Evolutionary conservation across 345 rosid genomes (phyloP).

Genomic region (Populus deltoides): DNA sequence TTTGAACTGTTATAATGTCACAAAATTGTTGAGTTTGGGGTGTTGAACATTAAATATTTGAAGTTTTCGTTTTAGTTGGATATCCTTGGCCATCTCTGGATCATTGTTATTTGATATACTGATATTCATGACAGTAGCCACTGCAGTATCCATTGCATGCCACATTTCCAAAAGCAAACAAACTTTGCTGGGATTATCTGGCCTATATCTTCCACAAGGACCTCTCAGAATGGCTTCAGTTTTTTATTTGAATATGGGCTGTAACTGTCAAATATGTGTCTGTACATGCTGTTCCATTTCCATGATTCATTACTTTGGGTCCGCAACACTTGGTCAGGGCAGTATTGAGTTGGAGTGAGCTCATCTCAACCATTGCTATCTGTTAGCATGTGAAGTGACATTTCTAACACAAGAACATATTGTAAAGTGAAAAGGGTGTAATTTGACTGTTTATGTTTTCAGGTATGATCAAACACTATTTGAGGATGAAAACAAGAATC

Average conservation of each 20-base stretch:
- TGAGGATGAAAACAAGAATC: constrained; percentile 84
- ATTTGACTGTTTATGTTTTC: constrained; percentile 13
- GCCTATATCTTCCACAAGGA: neutral
- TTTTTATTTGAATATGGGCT: neutral
- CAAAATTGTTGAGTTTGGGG: neutral
- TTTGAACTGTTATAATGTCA: neutral
- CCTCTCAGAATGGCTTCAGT: neutral
- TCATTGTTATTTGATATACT: too few relatives aligned
- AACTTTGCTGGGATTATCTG: neutral
- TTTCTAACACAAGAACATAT: neutral
- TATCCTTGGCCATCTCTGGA: neutral
- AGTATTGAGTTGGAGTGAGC: neutral
- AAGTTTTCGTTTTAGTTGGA: neutral
- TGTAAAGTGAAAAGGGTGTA: neutral
- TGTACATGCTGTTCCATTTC: neutral
- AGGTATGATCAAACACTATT: constrained; percentile 96
- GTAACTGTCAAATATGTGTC: neutral
- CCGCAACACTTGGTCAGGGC: neutral
- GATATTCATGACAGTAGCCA: neutral
- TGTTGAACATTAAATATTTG: neutral
- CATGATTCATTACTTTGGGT: neutral
- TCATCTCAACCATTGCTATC: neutral
- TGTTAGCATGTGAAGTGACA: neutral
- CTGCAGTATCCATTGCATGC: neutral
- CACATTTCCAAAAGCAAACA: neutral